Conservation (phyloP, 148 eudicot species). For the Tetragonia tetragonoides region DNA sequence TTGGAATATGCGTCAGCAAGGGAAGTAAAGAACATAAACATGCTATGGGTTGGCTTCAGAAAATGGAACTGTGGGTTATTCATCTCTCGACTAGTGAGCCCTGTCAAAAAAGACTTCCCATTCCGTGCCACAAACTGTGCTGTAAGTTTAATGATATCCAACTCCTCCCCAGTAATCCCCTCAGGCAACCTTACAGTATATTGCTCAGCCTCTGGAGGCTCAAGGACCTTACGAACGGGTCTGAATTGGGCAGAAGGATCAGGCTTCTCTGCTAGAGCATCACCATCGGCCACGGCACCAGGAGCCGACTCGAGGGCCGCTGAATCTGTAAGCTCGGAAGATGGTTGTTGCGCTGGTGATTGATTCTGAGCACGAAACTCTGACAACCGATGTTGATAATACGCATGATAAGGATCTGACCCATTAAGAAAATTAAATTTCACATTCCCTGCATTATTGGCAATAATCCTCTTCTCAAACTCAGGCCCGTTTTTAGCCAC, state of each 20-base stretch:
- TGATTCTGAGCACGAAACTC: conserved; percentile 63
- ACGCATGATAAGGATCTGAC: conserved; percentile 79
- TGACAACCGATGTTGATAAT: conserved; percentile 69
- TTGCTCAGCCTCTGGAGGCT: conserved; percentile 82
- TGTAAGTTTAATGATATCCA: conserved; percentile 78
- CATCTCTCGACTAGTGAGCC: conserved; percentile 65
- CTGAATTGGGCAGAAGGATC: conserved; percentile 69
- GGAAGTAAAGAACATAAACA: conserved; percentile 80
- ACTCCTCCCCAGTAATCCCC: conserved; percentile 80
- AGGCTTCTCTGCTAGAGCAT: conserved; percentile 40
- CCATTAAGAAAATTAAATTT: conserved; percentile 66
- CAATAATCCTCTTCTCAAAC: conserved; percentile 71
- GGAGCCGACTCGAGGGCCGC: conserved; percentile 32
- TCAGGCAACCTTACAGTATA: conserved; percentile 79
- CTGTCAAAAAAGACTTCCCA: conserved; percentile 70
- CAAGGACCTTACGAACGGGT: conserved; percentile 63
- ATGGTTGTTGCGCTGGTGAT: conserved; percentile 33
- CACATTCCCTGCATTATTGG: conserved; percentile 60
- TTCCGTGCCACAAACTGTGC: conserved; percentile 81
- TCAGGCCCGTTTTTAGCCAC: conserved; percentile 82
- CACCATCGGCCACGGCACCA: conserved; percentile 38
- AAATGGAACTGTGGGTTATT: conserved; percentile 77
- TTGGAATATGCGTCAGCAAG: conserved; percentile 84
- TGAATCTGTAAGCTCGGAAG: conserved; percentile 37
- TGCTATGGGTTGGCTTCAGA: conserved; percentile 74